These are phyloP conservation scores for Saturnispora gosingensis DNA, from an alignment of 805 yeast species.

Conservation along the genomic window DNA sequence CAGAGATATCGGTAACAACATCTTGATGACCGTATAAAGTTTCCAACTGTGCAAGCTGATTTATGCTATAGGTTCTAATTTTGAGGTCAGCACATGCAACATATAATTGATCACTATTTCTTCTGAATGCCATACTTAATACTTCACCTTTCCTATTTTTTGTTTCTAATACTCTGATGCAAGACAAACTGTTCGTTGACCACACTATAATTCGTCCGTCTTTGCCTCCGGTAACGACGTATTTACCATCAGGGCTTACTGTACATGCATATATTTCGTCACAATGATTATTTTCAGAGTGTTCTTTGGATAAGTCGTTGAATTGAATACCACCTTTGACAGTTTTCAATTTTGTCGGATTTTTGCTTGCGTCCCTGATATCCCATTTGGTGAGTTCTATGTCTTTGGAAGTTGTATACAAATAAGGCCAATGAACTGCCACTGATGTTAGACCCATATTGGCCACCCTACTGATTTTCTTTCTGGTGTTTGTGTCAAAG, in stretches of 20 bases:
- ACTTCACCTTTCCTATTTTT: conserved; percentile 64
- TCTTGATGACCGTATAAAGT: conserved; percentile 95
- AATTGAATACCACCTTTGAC: conserved; percentile 51
- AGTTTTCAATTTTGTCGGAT: conserved; percentile 59
- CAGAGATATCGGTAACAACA: conserved; percentile 68
- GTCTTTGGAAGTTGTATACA: conserved; percentile 79
- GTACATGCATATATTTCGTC: conserved; percentile 73
- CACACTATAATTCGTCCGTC: conserved; percentile 78
- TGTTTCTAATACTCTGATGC: conserved; percentile 70
- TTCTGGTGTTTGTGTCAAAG: conserved; percentile 30
- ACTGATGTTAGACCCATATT: conserved; percentile 48
- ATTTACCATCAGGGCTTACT: conserved; percentile 78
- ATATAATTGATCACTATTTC: conserved; percentile 74
- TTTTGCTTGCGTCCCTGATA: conserved; percentile 39
- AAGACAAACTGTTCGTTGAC: conserved; percentile 71
- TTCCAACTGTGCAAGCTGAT: conserved; percentile 83
- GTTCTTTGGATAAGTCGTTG: conserved; percentile 36
- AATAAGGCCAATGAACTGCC: conserved; percentile 48
- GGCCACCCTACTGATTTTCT: conserved; percentile 44
- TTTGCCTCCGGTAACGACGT: conserved; percentile 83
- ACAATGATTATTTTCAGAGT: conserved; percentile 59
- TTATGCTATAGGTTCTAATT: conserved; percentile 77
- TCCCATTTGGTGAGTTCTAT: conserved; percentile 76
- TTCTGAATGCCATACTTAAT: conserved; percentile 64
- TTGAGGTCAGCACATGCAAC: conserved; percentile 91